Evolutionary conservation across 257 asterid genomes (phyloP), one percentile per base, ranked within the genome.

Genomic region (Verbascum thapsus): DNA sequence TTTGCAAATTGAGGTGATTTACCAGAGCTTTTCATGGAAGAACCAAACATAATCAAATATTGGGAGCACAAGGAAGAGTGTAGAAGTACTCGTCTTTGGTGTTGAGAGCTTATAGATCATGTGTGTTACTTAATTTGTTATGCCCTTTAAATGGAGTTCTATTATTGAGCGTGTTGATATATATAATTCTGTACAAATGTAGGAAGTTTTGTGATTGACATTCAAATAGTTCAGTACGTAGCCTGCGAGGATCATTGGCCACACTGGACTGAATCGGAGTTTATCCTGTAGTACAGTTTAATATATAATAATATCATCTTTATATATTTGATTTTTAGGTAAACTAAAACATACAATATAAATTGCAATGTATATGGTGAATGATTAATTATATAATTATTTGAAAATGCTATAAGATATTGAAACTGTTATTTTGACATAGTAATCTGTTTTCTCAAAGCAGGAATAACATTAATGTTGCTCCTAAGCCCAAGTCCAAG

Each of bases 401-500:
- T 10, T 1, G n/a, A 5, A 10, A 17, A 23, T 9, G 8, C 19
- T 23, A 4, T 8, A 9, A 20, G 15, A 26, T 30, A 26, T 30
- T 47, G 18, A 7, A 16, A 30, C 23, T 9, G 22, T 48, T 45
- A 15, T 37, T 7, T 32, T 32, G 18, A 12, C 55, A 39, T 35
- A 52, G 5, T 32, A 26, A 63, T 65, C 61, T 72, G 49, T 53
- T 71, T 76, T 64, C 60, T 51, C 35, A 32, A 66, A 69, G 66
- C 87, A 94, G 97, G 85, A 82, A 81, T 66, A 78, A 81, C 3
- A 44, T 22, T 7, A 69, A 69, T 23, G 66, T 73, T 64, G 73
- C 74, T 76, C 73, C 80, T 22, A 94, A 78, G 63, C 71, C 86
- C 49, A 94, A 85, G 81, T 72, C 78, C 15, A 94, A 90, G 90